phyloP scores from a whole-genome alignment of 176 grass and related monocot genomes.

The Rhynchospora tenuis region DNA sequence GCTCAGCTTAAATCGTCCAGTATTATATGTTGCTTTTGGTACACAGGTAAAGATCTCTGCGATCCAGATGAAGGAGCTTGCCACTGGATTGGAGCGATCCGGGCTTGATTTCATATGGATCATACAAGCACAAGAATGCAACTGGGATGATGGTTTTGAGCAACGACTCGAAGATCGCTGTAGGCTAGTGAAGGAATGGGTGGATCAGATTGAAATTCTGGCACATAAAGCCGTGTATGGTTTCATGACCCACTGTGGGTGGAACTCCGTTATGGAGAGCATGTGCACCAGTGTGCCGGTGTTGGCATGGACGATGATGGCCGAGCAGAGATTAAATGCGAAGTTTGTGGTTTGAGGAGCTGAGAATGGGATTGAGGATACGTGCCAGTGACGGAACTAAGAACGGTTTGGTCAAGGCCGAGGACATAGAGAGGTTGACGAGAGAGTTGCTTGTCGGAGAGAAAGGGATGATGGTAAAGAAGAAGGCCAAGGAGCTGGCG shows the following conservation, averaged over 20 bases:
- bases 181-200: slow-evolving; percentile 19
- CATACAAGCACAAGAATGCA: slow-evolving; percentile 13
- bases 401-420: neutral
- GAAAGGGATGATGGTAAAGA: neutral
- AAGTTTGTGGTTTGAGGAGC: slow-evolving; percentile 37
- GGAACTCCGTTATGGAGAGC: slow-evolving; percentile 54
- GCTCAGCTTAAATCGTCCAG: slow-evolving; percentile 28
- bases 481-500: slow-evolving; percentile 7
- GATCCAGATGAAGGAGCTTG: slow-evolving; percentile 34
- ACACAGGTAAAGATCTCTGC: slow-evolving; percentile 32
- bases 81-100: slow-evolving; percentile 28
- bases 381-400: slow-evolving; percentile 22
- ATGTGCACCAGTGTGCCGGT: slow-evolving; percentile 25
- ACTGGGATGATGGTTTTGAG: slow-evolving; percentile 25
- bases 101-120: slow-evolving; percentile 48
- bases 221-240: neutral
- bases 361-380: slow-evolving; percentile 36
- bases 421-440: slow-evolving; percentile 12
- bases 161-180: slow-evolving; percentile 19
- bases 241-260: slow-evolving; percentile 43
- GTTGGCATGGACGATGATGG: slow-evolving; percentile 54
- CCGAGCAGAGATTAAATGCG: slow-evolving; percentile 41
- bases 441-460: slow-evolving; percentile 31
- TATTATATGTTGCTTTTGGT: slow-evolving; percentile 56
- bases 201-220: slow-evolving; percentile 30